phyloP scores from a whole-genome alignment of 1,139 yeast species.

The Hyphopichia khmerensis region DNA sequence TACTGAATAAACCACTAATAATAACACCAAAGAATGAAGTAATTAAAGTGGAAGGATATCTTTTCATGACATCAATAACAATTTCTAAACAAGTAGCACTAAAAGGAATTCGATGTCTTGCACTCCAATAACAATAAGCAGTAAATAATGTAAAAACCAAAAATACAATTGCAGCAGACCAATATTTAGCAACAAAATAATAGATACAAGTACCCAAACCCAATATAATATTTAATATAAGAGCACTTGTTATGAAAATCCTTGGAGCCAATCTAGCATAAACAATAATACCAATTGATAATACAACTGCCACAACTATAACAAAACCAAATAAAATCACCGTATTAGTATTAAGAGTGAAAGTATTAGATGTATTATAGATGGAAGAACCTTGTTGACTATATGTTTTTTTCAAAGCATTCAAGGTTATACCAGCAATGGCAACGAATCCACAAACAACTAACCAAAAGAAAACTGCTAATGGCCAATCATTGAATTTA shows the following conservation, averaged over 20 bases:
- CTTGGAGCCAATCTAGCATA: conserved; percentile 66
- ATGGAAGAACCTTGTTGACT: conserved; percentile 65
- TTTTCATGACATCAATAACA: conserved; percentile 72
- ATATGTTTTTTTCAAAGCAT: conserved; percentile 58
- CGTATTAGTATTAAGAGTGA: conserved; percentile 72
- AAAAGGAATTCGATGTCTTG: conserved; percentile 67
- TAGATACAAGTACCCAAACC: conserved; percentile 77
- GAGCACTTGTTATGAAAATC: conserved; percentile 67
- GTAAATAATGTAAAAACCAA: conserved; percentile 61
- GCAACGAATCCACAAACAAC: conserved; percentile 71
- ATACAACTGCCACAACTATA: conserved; percentile 57
- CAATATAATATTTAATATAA: conserved; percentile 62
- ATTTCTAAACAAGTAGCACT: conserved; percentile 74
- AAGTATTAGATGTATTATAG: conserved; percentile 51
- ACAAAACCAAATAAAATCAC: conserved; percentile 69
- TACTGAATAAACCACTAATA: conserved; percentile 61
- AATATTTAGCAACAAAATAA: conserved; percentile 62
- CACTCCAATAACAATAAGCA: conserved; percentile 72
- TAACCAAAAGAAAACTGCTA: conserved; percentile 59
- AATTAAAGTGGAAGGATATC: conserved; percentile 66
- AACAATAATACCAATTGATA: conserved; percentile 55
- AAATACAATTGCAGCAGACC: conserved; percentile 78
- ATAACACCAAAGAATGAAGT: conserved; percentile 67
- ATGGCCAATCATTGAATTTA: conserved; percentile 71
- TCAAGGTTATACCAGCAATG: conserved; percentile 65